Evolutionary conservation across 371 early-diverging fungal genomes (phyloP).

Genomic region (Entomophthora muscae): DNA sequence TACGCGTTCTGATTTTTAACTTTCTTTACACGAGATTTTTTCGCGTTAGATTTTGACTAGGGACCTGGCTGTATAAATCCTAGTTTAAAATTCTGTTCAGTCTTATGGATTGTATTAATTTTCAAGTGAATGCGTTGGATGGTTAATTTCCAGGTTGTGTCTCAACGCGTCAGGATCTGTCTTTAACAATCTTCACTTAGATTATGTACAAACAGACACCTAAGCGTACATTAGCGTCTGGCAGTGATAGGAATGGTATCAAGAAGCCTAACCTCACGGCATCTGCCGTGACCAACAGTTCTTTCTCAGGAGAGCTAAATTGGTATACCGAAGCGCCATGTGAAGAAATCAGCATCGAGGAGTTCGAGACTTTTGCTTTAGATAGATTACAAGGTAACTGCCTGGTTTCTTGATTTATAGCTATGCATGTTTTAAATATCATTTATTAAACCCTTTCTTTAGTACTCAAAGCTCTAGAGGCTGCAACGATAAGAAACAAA

Average conservation of each 20-base stretch:
- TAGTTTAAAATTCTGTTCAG: too few relatives aligned
- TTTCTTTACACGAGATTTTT: too few relatives aligned
- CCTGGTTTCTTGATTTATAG: neutral
- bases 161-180: too few relatives aligned
- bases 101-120: too few relatives aligned
- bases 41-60: too few relatives aligned
- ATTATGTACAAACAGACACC: neutral
- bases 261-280: neutral
- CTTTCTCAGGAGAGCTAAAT: slow-evolving; percentile 25
- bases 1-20: too few relatives aligned
- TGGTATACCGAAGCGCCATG: slow-evolving; percentile 58
- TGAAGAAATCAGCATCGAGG: slow-evolving; percentile 66
- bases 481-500: slow-evolving; percentile 49
- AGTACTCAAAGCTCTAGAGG: slow-evolving; percentile 75
- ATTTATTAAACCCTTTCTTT: neutral
- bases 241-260: neutral
- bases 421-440: neutral
- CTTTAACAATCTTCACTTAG: too few relatives aligned
- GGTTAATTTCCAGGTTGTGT: too few relatives aligned
- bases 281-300: neutral
- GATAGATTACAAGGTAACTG: slow-evolving; percentile 71
- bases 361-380: slow-evolving; percentile 81
- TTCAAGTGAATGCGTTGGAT: too few relatives aligned
- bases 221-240: neutral
- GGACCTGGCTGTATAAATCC: too few relatives aligned